Conservation (phyloP, 176 grass and related monocot species). For the Dactylis glomerata region DNA sequence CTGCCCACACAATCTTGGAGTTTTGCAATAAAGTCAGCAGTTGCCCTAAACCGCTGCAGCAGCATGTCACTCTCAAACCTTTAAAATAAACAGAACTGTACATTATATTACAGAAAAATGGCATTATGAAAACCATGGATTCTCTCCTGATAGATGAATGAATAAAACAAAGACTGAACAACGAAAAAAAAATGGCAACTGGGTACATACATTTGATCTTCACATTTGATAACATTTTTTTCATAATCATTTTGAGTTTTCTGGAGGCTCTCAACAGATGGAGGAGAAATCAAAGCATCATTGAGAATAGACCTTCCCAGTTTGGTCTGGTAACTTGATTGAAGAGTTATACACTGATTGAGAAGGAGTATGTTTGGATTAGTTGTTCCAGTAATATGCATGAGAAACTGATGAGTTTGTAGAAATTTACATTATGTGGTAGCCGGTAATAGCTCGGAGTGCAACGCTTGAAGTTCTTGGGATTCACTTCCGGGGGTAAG, state of each 20-base stretch:
- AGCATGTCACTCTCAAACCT: conserved; percentile 58
- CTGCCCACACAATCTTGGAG: conserved; percentile 13
- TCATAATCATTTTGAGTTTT: conserved; percentile 34
- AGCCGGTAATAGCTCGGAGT: conserved; percentile 36
- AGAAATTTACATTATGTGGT: conserved; percentile 42
- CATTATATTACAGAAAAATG: background rate
- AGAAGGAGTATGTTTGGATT: conserved; percentile 27
- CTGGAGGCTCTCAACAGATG: conserved; percentile 21
- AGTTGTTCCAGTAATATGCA: background rate
- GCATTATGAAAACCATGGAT: background rate
- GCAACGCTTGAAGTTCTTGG: background rate
- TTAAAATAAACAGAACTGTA: background rate
- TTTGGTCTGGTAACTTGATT: conserved; percentile 35
- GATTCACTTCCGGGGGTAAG: conserved; percentile 24
- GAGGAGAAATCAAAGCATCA: conserved; percentile 14
- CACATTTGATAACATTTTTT: conserved; percentile 23
- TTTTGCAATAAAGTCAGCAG: conserved; percentile 29
- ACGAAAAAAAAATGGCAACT: background rate
- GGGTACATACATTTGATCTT: conserved; percentile 25
- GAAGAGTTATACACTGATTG: conserved; percentile 23
- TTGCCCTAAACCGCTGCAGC: conserved; percentile 25
- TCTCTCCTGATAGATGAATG: background rate
- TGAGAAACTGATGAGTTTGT: background rate
- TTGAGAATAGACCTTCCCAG: conserved; percentile 41
- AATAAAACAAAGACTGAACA: background rate